phyloP scores from a whole-genome alignment of 1,284 basidiomycete species.

The Apiotrichum porosum region DNA sequence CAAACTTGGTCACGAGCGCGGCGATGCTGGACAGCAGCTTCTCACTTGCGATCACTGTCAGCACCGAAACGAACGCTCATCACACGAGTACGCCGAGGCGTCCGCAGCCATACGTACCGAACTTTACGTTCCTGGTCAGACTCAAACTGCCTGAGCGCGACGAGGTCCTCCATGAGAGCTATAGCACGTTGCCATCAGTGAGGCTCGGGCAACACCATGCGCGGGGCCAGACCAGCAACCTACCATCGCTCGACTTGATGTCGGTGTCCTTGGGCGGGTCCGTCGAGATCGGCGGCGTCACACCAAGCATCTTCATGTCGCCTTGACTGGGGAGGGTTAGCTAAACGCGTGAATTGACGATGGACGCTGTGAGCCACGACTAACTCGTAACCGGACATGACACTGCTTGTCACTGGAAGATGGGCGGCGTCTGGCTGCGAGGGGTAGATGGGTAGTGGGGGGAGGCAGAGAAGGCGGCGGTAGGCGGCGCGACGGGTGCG shows the following conservation, averaged over 20 bases:
- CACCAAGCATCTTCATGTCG: conserved; percentile 46
- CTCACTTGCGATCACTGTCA: conserved; percentile 60
- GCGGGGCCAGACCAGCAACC: conserved; percentile 47
- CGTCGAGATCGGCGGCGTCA: conserved; percentile 86
- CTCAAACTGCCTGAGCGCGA: conserved; percentile 82
- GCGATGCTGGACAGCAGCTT: conserved; percentile 86
- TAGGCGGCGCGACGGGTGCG: no score
- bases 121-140: conserved; percentile 80
- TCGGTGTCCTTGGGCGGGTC: conserved; percentile 63
- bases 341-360: no score
- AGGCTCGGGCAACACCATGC: neutral
- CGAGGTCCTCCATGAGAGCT: conserved; percentile 67
- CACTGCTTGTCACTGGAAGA: no score
- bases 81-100: no score
- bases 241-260: conserved; percentile 68
- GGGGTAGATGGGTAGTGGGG: no score
- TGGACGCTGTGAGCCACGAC: no score
- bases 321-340: conserved; percentile 8
- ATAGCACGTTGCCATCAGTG: conserved; percentile 3
- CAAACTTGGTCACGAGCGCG: conserved; percentile 89
- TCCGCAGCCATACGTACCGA: no score
- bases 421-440: no score
- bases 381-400: no score
- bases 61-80: neutral
- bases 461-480: no score